A percentile compares a stretch with the other conserved stretches of the same genome.
Evolutionary conservation across 768 basidiomycete species (phyloP).

Genomic region (Cyclocybe aegerita): DNA sequence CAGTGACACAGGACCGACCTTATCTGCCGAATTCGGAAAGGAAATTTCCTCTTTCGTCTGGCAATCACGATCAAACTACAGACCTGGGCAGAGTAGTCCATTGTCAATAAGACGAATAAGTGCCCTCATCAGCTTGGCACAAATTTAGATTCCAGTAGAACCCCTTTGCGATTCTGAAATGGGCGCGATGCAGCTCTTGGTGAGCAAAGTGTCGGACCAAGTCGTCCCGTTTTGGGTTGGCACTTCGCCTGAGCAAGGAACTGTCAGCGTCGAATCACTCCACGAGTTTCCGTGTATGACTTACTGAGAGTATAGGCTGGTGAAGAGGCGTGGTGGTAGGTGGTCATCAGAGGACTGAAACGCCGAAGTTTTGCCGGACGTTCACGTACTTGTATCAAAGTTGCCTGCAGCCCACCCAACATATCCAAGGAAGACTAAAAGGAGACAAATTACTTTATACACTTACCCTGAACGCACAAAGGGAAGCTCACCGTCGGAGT

Average conservation of each 20-base stretch:
- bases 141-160: neutral
- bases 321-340: no score
- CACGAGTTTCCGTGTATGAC: neutral
- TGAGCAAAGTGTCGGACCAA: conserved; percentile 40
- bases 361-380: no score
- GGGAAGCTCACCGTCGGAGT: conserved; percentile 41
- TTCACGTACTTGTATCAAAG: conserved; percentile 32
- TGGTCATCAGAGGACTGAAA: no score
- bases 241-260: conserved; percentile 18
- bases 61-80: no score
- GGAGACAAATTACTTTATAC: neutral
- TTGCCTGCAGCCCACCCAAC: conserved; percentile 62
- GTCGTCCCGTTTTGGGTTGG: conserved; percentile 23
- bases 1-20: no score
- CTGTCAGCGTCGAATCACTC: neutral
- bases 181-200: conserved; percentile 29
- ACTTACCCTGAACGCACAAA: neutral
- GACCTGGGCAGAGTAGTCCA: no score
- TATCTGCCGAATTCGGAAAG: no score
- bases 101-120: no score
- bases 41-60: no score
- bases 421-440: conserved; percentile 50
- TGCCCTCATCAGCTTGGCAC: no score
- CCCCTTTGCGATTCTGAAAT: conserved; percentile 22
- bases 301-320: neutral